Evolutionary conservation across 2,329 filamentous ascomycete species (phyloP), one percentile per base, ranked within the genome.

Genomic region (Pseudocercospora fijiensis): DNA sequence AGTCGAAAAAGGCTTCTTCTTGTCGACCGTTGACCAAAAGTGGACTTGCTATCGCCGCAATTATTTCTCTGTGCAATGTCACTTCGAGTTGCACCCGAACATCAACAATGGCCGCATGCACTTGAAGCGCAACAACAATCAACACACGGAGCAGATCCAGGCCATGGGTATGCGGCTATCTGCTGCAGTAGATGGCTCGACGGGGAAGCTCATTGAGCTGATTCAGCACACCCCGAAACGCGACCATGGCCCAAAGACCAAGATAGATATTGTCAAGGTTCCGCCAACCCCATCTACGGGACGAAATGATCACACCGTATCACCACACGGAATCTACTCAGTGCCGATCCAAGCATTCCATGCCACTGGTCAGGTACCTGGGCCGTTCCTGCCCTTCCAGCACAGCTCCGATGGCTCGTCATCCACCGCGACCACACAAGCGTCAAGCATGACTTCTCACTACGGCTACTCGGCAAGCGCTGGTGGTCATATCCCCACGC

Each of bases 41-140:
- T 96, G 92, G 92, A 96, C 92, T 0, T 96, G 92, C 78, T 96
- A 96, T 75, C 85, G 92, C 33, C 85, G 93, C 49, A 96, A 96
- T 76, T 96, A 96, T 78, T 95, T 96, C 75, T 89, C 90, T 0
- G 92, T 95, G 59, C 86, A 88, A 58, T 94, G 91, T 76, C 91
- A 89, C 2, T 96, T 89, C 77, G 84, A 84, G 11, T 79, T 96
- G 24, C 82, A 83, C 45, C 90, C 90, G 78, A 88, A 79, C 81
- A 81, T 73, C 75, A 81, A 71, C 61, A 80, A 85, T 9, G 77
- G 79, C 16, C 83, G 86, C 26, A 78, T 88, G 0, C 90, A 85
- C 71, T 76, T 88, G 58, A 83, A 83, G 65, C 76, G 79, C 28
- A 78, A 77, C 41, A 78, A 78, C 62, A 68, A 75, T n/a, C 71